Evolutionary conservation across 306 rosid species (phyloP).

Genomic region (Glycine latifolia): DNA sequence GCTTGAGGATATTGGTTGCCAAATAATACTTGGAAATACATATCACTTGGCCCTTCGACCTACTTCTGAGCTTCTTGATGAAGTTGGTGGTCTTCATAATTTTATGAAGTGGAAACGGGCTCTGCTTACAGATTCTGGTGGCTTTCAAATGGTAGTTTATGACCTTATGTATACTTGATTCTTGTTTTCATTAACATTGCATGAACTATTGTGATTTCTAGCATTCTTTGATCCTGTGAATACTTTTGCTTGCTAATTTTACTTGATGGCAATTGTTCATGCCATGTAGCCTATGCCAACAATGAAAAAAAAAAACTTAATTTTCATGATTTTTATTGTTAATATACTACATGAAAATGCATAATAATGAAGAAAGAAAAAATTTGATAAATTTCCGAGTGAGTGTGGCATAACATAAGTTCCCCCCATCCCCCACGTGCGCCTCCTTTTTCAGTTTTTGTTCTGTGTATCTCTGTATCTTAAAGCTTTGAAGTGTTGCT

Average conservation of each 20-base stretch:
- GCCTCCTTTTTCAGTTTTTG: not conserved
- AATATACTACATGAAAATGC: constrained; percentile 7
- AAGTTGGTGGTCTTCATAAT: constrained; percentile 87
- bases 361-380: not conserved
- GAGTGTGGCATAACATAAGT: not conserved
- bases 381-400: not conserved
- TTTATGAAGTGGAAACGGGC: constrained; percentile 99
- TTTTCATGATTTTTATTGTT: not conserved
- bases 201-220: constrained; percentile 8
- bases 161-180: constrained; percentile 23
- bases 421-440: too few relatives aligned
- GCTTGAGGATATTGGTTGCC: constrained; percentile 96
- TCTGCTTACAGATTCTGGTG: constrained; percentile 94
- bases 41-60: constrained; percentile 96
- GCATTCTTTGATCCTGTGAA: constrained; percentile 16
- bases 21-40: constrained; percentile 95
- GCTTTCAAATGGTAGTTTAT: constrained; percentile 89
- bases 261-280: constrained; percentile 15
- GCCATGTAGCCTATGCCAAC: constrained; percentile 5
- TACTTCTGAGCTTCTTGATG: constrained; percentile 89
- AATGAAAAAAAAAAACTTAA: not conserved
- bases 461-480: constrained; percentile 5
- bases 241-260: constrained; percentile 10
- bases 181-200: not conserved
- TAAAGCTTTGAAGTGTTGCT: not conserved